These are phyloP conservation scores for Aspergillus texensis DNA, from an alignment of 2,329 filamentous ascomycete species.

Conservation along the genomic window DNA sequence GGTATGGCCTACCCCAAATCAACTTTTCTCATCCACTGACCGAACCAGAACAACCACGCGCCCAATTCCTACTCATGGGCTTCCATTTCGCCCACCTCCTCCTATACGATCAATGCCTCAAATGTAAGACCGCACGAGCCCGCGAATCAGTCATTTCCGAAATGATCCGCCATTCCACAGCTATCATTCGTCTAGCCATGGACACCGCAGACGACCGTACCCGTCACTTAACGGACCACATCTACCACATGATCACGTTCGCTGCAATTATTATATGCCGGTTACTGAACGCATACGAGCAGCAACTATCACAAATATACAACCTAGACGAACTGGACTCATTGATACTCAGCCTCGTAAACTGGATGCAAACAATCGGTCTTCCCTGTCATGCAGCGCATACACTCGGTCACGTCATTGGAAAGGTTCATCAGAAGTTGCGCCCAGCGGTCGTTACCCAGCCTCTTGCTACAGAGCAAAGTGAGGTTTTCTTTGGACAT, in stretches of 20 bases:
- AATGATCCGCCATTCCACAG: slow-evolving; percentile 45
- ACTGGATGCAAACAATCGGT: slow-evolving; percentile 47
- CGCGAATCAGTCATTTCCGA: slow-evolving; percentile 42
- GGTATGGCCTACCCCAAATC: slow-evolving; percentile 24
- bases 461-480: not conserved
- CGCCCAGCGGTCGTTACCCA: slow-evolving; percentile 23
- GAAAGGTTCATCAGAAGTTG: slow-evolving; percentile 35
- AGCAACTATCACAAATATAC: slow-evolving; percentile 33
- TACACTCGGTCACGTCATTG: slow-evolving; percentile 44
- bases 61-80: slow-evolving; percentile 52
- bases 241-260: slow-evolving; percentile 53
- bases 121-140: slow-evolving; percentile 40
- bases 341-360: slow-evolving; percentile 37
- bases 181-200: slow-evolving; percentile 47
- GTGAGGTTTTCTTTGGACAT: slow-evolving; percentile 13
- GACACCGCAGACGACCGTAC: slow-evolving; percentile 49
- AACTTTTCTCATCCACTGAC: slow-evolving; percentile 5
- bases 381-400: slow-evolving; percentile 47
- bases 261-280: slow-evolving; percentile 38
- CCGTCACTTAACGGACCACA: slow-evolving; percentile 49
- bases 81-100: slow-evolving; percentile 50
- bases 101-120: slow-evolving; percentile 39
- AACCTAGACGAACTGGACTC: slow-evolving; percentile 38
- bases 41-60: slow-evolving; percentile 43
- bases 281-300: slow-evolving; percentile 42